A percentile compares a stretch with the other conserved stretches of the same genome.
Evolutionary conservation across 2,329 filamentous ascomycete genomes (phyloP).

Genomic region (Cordyceps fumosorosea): DNA sequence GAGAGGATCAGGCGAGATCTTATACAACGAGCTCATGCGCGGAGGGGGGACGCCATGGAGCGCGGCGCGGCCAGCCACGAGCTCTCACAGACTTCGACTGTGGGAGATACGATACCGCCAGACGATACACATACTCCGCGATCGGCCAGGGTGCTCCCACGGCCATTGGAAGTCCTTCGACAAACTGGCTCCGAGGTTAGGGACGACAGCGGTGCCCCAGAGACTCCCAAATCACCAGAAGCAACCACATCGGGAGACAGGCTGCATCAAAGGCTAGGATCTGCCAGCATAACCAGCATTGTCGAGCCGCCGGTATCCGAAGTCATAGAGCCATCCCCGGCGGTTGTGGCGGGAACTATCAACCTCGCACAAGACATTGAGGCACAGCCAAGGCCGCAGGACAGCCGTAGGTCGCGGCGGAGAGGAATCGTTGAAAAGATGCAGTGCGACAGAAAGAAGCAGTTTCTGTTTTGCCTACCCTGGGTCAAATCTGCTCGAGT

Average conservation of each 20-base stretch:
- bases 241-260: too few species aligned
- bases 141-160: neutral
- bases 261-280: neutral
- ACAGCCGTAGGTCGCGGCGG: neutral
- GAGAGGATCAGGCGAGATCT: slow-evolving; percentile 5
- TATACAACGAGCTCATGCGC: slow-evolving; percentile 1
- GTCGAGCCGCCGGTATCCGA: neutral
- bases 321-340: neutral
- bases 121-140: neutral
- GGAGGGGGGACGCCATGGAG: neutral
- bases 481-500: slow-evolving; percentile 48
- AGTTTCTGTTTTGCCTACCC: slow-evolving; percentile 49
- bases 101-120: too few species aligned
- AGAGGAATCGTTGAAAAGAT: neutral
- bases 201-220: slow-evolving; percentile 22
- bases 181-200: neutral
- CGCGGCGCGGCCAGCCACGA: neutral
- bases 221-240: slow-evolving; percentile 12
- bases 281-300: slow-evolving; percentile 14
- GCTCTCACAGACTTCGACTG: neutral
- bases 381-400: neutral
- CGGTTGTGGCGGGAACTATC: neutral
- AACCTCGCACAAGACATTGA: neutral
- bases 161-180: neutral
- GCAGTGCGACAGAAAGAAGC: slow-evolving; percentile 20